A percentile compares a stretch with the other conserved stretches of the same genome.
Conservation (phyloP, 2,329 filamentous ascomycete species). For the Aspergillus vadensis region DNA sequence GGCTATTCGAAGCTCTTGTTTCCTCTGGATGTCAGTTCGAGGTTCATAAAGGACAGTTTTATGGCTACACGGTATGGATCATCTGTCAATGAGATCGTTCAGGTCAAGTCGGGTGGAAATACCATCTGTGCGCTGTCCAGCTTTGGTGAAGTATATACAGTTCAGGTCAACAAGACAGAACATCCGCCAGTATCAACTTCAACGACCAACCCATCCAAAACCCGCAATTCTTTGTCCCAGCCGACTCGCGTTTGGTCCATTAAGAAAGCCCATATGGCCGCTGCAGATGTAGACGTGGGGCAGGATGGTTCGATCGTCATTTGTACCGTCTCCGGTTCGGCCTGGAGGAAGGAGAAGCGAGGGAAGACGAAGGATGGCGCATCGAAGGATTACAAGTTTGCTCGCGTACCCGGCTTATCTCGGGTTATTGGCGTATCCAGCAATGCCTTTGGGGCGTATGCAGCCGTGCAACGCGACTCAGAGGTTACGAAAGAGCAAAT, state of each 20-base stretch:
- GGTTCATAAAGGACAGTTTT: constrained; percentile 67
- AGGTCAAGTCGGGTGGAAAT: constrained; percentile 82
- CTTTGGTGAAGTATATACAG: constrained; percentile 83
- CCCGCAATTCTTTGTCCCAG: constrained; percentile 75
- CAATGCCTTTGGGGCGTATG: constrained; percentile 87
- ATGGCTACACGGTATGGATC: constrained; percentile 66
- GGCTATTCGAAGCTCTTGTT: constrained; percentile 91
- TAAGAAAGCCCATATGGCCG: constrained; percentile 80
- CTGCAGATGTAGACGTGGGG: constrained; percentile 81
- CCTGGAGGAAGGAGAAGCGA: constrained; percentile 86
- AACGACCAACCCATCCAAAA: constrained; percentile 90
- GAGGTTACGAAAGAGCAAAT: constrained; percentile 76
- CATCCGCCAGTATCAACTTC: constrained; percentile 64
- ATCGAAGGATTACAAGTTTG: constrained; percentile 92
- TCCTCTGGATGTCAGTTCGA: constrained; percentile 71
- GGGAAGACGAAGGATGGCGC: constrained; percentile 75
- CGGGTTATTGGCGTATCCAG: constrained; percentile 81
- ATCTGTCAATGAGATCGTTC: constrained; percentile 67
- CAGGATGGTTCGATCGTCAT: constrained; percentile 95
- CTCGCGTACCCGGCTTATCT: constrained; percentile 83
- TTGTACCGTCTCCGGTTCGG: constrained; percentile 86
- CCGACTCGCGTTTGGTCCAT: constrained; percentile 87
- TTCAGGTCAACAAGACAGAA: constrained; percentile 72
- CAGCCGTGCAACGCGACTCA: constrained; percentile 80
- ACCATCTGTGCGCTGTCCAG: constrained; percentile 86